Evolutionary conservation across 2,329 filamentous ascomycete species (phyloP).

Genomic region (Alternaria sp.): DNA sequence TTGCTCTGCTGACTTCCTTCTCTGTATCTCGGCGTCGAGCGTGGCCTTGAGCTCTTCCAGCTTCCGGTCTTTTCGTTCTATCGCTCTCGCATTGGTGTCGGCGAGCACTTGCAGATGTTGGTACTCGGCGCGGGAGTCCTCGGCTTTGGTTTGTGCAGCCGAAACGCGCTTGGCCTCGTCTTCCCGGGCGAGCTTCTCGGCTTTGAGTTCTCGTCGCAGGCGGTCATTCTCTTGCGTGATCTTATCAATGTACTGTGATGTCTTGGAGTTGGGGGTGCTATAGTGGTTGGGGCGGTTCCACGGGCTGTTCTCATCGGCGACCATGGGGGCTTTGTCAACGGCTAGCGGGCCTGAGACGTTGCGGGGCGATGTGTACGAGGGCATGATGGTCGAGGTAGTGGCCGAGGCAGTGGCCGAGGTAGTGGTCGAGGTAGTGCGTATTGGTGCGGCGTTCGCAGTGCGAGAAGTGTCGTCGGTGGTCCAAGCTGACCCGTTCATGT

Average conservation of each 20-base stretch:
- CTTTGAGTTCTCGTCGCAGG: slow-evolving; percentile 70
- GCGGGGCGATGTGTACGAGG: slow-evolving; percentile 41
- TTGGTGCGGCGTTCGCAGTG: slow-evolving; percentile 26
- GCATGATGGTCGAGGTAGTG: slow-evolving; percentile 31
- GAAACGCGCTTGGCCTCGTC: slow-evolving; percentile 74
- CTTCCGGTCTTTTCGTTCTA: slow-evolving; percentile 77
- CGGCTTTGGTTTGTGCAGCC: slow-evolving; percentile 75
- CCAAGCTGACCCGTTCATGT: slow-evolving; percentile 42
- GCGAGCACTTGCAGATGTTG: slow-evolving; percentile 74
- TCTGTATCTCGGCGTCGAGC: slow-evolving; percentile 70
- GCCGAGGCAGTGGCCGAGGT: slow-evolving; percentile 9
- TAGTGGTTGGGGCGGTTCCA: slow-evolving; percentile 44
- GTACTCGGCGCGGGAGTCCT: slow-evolving; percentile 72
- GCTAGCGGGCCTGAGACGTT: slow-evolving; percentile 45
- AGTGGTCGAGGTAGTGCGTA: slow-evolving; percentile 17
- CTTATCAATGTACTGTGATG: slow-evolving; percentile 69
- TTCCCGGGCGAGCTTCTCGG: slow-evolving; percentile 62
- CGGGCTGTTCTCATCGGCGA: slow-evolving; percentile 34
- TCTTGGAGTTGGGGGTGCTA: slow-evolving; percentile 47
- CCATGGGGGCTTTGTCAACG: slow-evolving; percentile 40
- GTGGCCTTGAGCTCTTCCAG: slow-evolving; percentile 72
- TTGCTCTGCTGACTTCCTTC: slow-evolving; percentile 66
- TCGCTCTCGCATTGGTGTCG: slow-evolving; percentile 73
- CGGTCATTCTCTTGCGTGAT: slow-evolving; percentile 82
- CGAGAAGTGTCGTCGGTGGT: slow-evolving; percentile 30